Evolutionary conservation across 306 rosid genomes (phyloP).

Genomic region (Abrus precatorius): DNA sequence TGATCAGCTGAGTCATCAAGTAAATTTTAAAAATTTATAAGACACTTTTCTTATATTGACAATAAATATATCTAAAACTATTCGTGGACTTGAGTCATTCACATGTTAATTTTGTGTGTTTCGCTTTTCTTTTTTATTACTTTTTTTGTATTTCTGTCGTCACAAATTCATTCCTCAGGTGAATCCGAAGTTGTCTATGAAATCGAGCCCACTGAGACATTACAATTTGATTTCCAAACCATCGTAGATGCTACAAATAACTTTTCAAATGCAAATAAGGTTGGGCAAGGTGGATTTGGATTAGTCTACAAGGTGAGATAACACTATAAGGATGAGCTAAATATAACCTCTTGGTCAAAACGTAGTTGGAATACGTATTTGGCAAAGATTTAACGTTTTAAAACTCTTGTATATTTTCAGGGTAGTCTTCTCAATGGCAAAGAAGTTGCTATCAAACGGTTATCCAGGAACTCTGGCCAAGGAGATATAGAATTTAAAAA

Average conservation of each 20-base stretch:
- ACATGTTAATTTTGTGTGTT: too few species aligned
- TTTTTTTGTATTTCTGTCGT: too few species aligned
- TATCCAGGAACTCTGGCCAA: conserved; percentile 50
- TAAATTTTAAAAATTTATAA: too few species aligned
- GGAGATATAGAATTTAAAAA: conserved; percentile 56
- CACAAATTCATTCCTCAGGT: background rate
- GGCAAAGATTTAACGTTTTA: background rate
- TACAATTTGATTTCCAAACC: conserved; percentile 47
- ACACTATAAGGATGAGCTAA: background rate
- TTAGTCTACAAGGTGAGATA: conserved; percentile 48
- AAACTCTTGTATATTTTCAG: conserved; percentile 1
- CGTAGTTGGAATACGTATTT: background rate
- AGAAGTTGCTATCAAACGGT: conserved; percentile 57
- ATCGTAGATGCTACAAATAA: conserved; percentile 52
- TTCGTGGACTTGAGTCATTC: too few species aligned
- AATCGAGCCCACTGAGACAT: conserved; percentile 32
- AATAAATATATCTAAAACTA: too few species aligned
- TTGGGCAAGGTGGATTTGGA: conserved; percentile 71
- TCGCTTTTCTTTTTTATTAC: too few species aligned
- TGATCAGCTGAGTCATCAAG: too few species aligned
- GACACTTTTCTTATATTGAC: too few species aligned
- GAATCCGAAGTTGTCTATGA: conserved; percentile 26
- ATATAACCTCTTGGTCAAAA: background rate
- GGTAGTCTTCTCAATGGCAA: background rate
- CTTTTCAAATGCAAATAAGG: conserved; percentile 56